Percentiles rank a stretch among this genome's conserved stretches.
These are phyloP conservation scores for Phaeosphaeria sp. DNA, from an alignment of 2,329 filamentous ascomycete species.

Conservation along the genomic window DNA sequence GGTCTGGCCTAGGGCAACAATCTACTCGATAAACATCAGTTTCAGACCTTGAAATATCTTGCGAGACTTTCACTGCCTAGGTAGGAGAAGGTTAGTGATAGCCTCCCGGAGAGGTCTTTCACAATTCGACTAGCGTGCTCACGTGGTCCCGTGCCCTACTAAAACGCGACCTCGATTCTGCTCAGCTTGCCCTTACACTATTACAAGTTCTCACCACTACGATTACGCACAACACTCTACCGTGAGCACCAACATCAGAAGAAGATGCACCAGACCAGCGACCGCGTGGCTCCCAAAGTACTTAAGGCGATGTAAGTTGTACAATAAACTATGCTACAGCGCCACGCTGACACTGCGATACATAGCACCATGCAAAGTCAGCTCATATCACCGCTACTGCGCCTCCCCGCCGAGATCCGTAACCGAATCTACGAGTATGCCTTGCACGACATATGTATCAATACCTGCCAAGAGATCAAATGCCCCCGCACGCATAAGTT, in stretches of 20 bases:
- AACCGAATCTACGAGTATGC: constrained; percentile 8
- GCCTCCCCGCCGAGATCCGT: constrained; percentile 8
- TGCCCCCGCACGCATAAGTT: no score
- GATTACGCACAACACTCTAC: neutral
- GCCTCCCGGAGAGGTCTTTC: no score
- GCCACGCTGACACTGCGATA: neutral
- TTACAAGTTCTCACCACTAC: neutral
- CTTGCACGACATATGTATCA: neutral
- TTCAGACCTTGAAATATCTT: no score
- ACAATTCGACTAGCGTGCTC: no score
- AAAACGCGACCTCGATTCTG: no score
- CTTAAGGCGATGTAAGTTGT: neutral
- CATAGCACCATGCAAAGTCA: constrained; percentile 10
- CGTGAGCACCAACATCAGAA: neutral
- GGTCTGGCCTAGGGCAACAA: no score
- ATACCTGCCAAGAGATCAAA: no score
- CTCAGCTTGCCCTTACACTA: neutral
- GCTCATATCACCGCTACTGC: constrained; percentile 17
- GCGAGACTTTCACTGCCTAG: no score
- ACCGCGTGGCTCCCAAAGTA: neutral
- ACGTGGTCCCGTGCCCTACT: no score
- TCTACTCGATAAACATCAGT: no score
- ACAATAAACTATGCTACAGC: neutral
- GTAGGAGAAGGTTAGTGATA: no score
- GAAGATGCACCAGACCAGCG: neutral